These are phyloP conservation scores for Silene noctiflora DNA, from an alignment of 179 eudicot species.

Conservation along the genomic window DNA sequence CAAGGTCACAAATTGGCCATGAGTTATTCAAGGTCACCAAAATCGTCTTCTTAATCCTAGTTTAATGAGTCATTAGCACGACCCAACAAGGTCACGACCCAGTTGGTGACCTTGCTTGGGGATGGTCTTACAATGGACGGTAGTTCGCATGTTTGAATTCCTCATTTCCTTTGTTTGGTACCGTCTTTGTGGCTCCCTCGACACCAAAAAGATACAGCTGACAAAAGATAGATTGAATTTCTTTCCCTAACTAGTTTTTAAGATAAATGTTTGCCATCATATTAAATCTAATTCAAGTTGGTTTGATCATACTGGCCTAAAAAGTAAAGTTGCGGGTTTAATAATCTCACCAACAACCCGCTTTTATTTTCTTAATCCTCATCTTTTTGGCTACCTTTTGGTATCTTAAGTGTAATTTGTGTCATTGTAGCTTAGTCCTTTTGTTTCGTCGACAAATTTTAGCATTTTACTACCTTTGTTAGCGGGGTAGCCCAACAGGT, in stretches of 20 bases:
- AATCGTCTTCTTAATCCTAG: too few species aligned
- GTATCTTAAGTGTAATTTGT: not conserved
- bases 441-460: not conserved
- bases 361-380: constrained; percentile 5
- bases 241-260: constrained; percentile 12
- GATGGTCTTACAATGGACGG: too few species aligned
- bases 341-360: constrained; percentile 30
- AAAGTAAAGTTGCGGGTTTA: constrained; percentile 19
- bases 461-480: too few species aligned
- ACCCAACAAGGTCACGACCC: too few species aligned
- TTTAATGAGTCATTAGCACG: too few species aligned
- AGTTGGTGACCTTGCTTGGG: too few species aligned
- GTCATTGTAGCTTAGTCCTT: constrained; percentile 34
- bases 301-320: constrained; percentile 10
- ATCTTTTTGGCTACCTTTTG: not conserved
- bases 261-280: constrained; percentile 17
- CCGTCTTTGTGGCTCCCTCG: too few species aligned
- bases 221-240: constrained; percentile 21
- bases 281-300: constrained; percentile 29
- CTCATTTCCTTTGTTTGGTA: too few species aligned
- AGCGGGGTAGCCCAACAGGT: too few species aligned
- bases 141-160: too few species aligned
- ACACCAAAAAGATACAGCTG: not conserved
- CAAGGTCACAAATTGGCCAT: too few species aligned
- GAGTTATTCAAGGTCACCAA: too few species aligned